Conservation (phyloP, 768 basidiomycete genomes). For the Naganishia randhawae region DNA sequence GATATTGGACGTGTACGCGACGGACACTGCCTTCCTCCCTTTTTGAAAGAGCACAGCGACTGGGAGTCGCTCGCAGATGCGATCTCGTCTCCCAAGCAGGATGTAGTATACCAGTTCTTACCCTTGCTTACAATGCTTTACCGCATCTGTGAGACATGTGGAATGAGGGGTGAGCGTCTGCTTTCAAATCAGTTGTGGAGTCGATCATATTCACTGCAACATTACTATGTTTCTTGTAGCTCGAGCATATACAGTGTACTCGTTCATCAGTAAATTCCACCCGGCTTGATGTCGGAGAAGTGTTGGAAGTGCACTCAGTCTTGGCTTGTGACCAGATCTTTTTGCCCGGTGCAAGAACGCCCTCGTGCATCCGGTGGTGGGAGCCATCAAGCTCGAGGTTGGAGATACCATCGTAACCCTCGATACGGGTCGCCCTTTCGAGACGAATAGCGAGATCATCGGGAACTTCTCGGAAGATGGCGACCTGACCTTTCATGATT, state of each 20-base stretch:
- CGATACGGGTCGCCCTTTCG: too few species aligned
- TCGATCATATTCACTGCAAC: not conserved
- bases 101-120: constrained; percentile 16
- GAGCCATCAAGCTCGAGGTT: too few species aligned
- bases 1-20: not conserved
- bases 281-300: not conserved
- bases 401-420: too few species aligned
- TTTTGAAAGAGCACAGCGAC: not conserved
- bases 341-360: too few species aligned
- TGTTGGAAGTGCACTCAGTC: not conserved
- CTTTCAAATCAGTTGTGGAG: not conserved
- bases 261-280: not conserved
- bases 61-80: constrained; percentile 20
- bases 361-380: too few species aligned
- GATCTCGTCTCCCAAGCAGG: constrained; percentile 28
- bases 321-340: too few species aligned
- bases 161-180: constrained; percentile 35
- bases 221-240: constrained; percentile 10
- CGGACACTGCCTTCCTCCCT: not conserved
- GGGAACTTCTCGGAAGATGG: too few species aligned
- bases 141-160: constrained; percentile 42
- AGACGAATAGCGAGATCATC: too few species aligned
- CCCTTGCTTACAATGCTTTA: constrained; percentile 33
- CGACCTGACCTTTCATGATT: too few species aligned
- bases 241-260: constrained; percentile 19